Base-by-base conservation (phyloP, 2,329 filamentous ascomycete species). In the Scedosporium apiospermum region DNA sequence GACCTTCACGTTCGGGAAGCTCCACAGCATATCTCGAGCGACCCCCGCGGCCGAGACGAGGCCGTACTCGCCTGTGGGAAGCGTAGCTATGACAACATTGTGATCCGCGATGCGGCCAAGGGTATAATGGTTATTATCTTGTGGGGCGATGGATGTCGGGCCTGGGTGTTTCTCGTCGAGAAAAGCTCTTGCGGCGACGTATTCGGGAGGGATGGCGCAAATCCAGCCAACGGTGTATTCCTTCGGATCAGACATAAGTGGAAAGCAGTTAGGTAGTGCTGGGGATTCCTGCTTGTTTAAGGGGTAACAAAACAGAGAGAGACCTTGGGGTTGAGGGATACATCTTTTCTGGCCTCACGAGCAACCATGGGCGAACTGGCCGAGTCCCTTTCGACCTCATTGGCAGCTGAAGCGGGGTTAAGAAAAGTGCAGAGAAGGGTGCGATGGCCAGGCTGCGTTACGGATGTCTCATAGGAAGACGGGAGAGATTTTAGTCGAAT, bases 211-310 rank as follows among this genome's bases (percentile, higher is more conserved):
- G 3, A 78, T 62, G 7, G 77, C 76, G 62, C 74, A 79, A 5
- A 80, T 77, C 76, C 76, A 79, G n/a, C 75, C 77, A 6, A 79
- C 71, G 0, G 69, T 76, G 62, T 78, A 79, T 55, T 68, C 46
- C 30, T 65, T 64, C 2, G 65, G 60, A 64, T 46, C 42, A 12
- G 42, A 18, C 42, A 46, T 46, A 12, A 23, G 23, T 23, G 23
- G 23, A 23, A 23, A 23, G 23, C 23, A 23, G 42, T 46, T 7
- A 2, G 18, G 14, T 9, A 30, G 27, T 23, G 23, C 23, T 23
- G 23, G 27, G 27, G 27, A 6, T 30, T 30, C 27, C 6, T 30
- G 27, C 6, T 30, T 6, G 27, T 30, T 30, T 30, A 2, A 23
- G 23, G 23, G 23, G 23, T 23, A 23, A 23, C 23, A 23, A 23